These are phyloP conservation scores for Candida palmyrensis DNA, from an alignment of 805 yeast genomes.

Conservation along the genomic window DNA sequence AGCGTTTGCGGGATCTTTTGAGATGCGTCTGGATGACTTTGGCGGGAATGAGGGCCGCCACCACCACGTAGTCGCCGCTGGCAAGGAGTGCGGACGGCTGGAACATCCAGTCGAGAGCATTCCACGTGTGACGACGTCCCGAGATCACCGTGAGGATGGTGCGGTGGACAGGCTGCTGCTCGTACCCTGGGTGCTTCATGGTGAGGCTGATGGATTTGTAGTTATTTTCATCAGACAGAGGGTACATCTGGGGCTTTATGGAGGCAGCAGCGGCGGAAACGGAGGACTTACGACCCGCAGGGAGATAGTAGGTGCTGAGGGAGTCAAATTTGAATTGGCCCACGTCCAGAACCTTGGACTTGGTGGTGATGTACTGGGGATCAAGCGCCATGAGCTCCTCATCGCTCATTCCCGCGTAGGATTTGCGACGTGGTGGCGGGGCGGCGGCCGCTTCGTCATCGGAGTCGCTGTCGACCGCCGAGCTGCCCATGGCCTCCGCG, in stretches of 20 bases:
- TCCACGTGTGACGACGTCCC: slow-evolving; percentile 43
- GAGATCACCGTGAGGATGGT: slow-evolving; percentile 33
- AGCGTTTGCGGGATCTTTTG: slow-evolving; percentile 7
- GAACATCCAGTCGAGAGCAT: slow-evolving; percentile 35
- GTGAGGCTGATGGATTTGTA: slow-evolving; percentile 37
- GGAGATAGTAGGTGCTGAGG: slow-evolving; percentile 25
- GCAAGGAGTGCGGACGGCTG: slow-evolving; percentile 18
- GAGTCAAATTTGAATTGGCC: slow-evolving; percentile 42
- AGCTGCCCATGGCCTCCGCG: slow-evolving; percentile 9
- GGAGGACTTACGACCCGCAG: slow-evolving; percentile 9
- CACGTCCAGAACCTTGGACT: slow-evolving; percentile 33
- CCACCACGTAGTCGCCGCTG: slow-evolving; percentile 35
- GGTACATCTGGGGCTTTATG: slow-evolving; percentile 13
- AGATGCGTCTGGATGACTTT: slow-evolving; percentile 8
- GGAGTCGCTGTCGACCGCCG: slow-evolving; percentile 5
- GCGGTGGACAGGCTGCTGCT: slow-evolving; percentile 14
- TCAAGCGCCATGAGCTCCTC: slow-evolving; percentile 52
- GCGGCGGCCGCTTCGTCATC: slow-evolving; percentile 2
- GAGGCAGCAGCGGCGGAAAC: slow-evolving; percentile 7
- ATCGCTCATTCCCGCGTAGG: slow-evolving; percentile 47
- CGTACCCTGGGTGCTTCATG: slow-evolving; percentile 38
- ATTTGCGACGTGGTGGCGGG: slow-evolving; percentile 28
- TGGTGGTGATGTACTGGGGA: slow-evolving; percentile 40
- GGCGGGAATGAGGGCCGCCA: slow-evolving; percentile 29
- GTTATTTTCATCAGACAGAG: slow-evolving; percentile 31